Conservation (phyloP, 1,284 basidiomycete species). For the Paramarasmius palmivorus region DNA sequence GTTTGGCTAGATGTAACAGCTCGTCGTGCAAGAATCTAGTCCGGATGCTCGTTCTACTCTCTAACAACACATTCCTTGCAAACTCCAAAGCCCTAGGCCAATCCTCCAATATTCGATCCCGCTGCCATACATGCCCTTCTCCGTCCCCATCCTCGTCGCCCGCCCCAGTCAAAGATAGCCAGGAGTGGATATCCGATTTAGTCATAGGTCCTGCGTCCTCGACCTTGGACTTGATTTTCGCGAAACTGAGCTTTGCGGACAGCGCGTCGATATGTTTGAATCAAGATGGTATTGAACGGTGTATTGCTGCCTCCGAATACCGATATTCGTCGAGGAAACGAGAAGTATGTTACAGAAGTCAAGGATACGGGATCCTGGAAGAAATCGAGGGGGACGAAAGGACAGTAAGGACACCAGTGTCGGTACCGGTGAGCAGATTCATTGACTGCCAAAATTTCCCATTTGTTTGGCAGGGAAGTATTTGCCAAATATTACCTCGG, state of each 20-base stretch:
- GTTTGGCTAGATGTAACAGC: conserved; percentile 55
- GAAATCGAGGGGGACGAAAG: not conserved
- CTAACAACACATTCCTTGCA: conserved; percentile 50
- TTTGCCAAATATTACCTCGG: not conserved
- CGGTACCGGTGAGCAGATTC: not conserved
- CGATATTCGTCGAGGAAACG: not conserved
- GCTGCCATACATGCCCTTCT: conserved; percentile 40
- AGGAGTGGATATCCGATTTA: conserved; percentile 18
- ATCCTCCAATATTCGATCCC: conserved; percentile 49
- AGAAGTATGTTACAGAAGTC: not conserved
- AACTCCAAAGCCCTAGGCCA: conserved; percentile 59
- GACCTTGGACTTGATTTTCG: conserved; percentile 16
- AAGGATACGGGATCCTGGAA: not conserved
- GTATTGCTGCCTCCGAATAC: not conserved
- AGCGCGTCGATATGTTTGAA: conserved; percentile 5
- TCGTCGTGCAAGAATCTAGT: conserved; percentile 64
- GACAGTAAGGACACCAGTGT: not conserved
- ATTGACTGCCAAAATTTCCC: not conserved
- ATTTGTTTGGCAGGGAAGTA: not conserved
- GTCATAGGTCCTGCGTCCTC: conserved; percentile 13
- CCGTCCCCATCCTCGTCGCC: conserved; percentile 9
- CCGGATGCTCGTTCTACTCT: conserved; percentile 53
- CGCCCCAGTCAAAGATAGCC: conserved; percentile 15
- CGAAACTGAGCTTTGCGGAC: conserved; percentile 12
- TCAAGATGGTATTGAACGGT: not conserved